Conservation (phyloP, 805 yeast genomes). For the Schizosaccharomyces octosporus region DNA sequence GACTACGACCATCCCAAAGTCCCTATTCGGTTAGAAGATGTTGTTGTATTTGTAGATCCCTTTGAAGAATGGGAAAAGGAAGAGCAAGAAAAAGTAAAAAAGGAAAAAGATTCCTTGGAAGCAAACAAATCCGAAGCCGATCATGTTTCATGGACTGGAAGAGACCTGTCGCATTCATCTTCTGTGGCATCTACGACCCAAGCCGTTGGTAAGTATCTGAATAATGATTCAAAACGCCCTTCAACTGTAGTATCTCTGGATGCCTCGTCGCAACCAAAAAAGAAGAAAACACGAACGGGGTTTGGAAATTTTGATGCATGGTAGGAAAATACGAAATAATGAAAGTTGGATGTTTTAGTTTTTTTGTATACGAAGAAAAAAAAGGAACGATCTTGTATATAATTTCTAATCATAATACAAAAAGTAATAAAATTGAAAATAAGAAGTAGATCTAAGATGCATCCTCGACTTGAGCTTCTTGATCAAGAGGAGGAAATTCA, state of each 20-base stretch:
- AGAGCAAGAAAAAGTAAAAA: constrained; percentile 4
- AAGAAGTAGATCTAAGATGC: not conserved
- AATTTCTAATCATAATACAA: no score
- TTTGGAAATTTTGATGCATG: constrained; percentile 2
- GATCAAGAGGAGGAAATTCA: constrained; percentile 16
- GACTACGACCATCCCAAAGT: constrained; percentile 6
- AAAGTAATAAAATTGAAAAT: no score
- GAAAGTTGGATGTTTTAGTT: no score
- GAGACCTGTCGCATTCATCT: not conserved
- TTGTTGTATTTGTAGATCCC: constrained; percentile 8
- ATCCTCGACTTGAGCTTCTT: not conserved
- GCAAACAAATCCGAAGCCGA: not conserved
- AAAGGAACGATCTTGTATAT: no score
- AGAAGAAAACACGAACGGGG: not conserved
- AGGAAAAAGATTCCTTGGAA: constrained; percentile 3
- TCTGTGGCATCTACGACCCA: not conserved
- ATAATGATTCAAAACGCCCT: not conserved
- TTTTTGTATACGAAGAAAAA: no score
- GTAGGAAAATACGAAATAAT: not conserved
- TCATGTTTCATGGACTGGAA: constrained; percentile 5
- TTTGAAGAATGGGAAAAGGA: constrained; percentile 5
- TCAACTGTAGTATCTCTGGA: not conserved
- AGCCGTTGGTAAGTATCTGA: constrained; percentile 2
- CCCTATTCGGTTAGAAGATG: constrained; percentile 5
- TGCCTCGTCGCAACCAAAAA: not conserved